Percentiles rank a stretch among this genome's conserved stretches.
phyloP scores from a whole-genome alignment of 208 protist genomes.

The Acanthamoeba sp. region DNA sequence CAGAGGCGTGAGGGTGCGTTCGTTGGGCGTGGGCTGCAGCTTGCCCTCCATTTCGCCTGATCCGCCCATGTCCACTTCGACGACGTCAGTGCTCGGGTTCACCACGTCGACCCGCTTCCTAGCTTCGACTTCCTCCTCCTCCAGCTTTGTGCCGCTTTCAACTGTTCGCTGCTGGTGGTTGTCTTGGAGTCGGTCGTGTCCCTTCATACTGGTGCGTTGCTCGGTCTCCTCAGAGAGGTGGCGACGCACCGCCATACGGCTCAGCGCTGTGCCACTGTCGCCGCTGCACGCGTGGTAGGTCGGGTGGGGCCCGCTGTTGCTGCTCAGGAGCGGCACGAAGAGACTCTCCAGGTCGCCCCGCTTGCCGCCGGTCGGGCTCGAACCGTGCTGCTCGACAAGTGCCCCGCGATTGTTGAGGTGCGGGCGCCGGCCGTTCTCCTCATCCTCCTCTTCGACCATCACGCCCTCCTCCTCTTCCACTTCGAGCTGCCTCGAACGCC shows the following conservation, averaged over 20 bases:
- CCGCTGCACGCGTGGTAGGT: slow-evolving; percentile 9
- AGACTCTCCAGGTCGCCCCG: too few species aligned
- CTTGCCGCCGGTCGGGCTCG: too few species aligned
- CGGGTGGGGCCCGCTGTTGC: not conserved
- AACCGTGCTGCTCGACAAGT: not conserved
- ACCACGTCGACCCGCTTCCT: not conserved
- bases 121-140: not conserved
- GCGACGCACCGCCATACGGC: not conserved
- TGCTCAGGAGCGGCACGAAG: not conserved
- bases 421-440: not conserved
- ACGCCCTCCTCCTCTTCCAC: not conserved
- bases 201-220: not conserved
- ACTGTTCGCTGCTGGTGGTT: not conserved
- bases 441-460: slow-evolving; percentile 34
- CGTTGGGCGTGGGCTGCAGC: not conserved
- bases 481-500: not conserved
- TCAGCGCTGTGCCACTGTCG: not conserved
- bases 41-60: not conserved
- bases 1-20: not conserved
- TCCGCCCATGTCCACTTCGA: not conserved
- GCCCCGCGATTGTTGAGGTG: not conserved
- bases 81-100: not conserved
- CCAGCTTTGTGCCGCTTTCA: not conserved
- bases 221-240: slow-evolving; percentile 8
- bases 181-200: not conserved